Conservation (phyloP, 495 filamentous ascomycete genomes). For the Penicillium parvum region DNA sequence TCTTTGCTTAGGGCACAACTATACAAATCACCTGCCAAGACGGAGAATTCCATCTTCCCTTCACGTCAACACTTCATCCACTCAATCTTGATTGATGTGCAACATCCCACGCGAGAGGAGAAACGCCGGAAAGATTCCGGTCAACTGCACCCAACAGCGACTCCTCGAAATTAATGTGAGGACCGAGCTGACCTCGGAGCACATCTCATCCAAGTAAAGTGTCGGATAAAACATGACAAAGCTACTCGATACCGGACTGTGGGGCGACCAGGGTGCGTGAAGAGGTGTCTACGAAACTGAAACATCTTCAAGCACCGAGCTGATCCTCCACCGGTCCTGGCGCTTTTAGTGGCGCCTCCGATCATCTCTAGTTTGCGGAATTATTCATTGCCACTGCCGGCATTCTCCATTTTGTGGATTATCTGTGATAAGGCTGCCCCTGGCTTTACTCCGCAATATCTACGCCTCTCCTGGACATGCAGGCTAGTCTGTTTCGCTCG, state of each 20-base stretch:
- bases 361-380: constrained; percentile 10
- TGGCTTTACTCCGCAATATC: neutral
- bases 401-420: neutral
- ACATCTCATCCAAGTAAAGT: constrained; percentile 9
- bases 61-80: neutral
- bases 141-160: neutral
- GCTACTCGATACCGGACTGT: constrained; percentile 13
- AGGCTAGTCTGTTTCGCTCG: neutral
- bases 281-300: constrained; percentile 14
- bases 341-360: constrained; percentile 3
- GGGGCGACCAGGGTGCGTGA: constrained; percentile 14
- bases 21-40: constrained; percentile 5
- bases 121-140: constrained; percentile 3
- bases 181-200: constrained; percentile 11
- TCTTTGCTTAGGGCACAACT: neutral
- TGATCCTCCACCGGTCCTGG: constrained; percentile 8
- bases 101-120: neutral
- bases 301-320: constrained; percentile 18
- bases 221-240: neutral
- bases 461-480: neutral
- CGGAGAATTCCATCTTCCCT: constrained; percentile 7
- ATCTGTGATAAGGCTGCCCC: no score
- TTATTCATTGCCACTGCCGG: constrained; percentile 2
- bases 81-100: neutral
- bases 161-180: constrained; percentile 7